A percentile compares a stretch with the other conserved stretches of the same genome.
Conservation (phyloP, 305 asterid species). For the Fraxinus dipetala region DNA sequence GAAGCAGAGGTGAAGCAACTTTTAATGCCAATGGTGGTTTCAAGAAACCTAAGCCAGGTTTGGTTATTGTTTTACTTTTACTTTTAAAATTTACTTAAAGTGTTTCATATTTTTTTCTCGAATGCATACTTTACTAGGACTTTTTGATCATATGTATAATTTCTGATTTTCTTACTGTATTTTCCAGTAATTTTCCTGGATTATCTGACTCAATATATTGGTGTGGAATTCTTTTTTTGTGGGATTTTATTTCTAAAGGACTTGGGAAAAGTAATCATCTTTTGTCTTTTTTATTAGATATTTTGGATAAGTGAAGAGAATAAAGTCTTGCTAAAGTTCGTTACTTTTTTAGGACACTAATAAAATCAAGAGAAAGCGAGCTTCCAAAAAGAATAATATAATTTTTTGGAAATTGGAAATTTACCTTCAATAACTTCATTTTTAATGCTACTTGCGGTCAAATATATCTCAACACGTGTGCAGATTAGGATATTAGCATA, state of each 20-base stretch:
- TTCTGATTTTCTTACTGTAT: background rate
- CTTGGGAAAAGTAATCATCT: background rate
- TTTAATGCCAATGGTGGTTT: conserved; percentile 57
- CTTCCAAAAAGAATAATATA: background rate
- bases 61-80: background rate
- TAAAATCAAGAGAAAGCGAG: background rate
- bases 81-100: background rate
- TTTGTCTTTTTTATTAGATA: background rate
- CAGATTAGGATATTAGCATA: background rate
- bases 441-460: background rate
- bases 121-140: background rate
- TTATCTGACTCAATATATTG: background rate
- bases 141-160: background rate
- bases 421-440: background rate
- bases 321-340: background rate
- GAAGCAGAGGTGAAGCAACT: conserved; percentile 53
- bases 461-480: background rate
- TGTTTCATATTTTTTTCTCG: background rate
- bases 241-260: background rate
- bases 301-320: background rate
- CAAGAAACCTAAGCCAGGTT: conserved; percentile 73
- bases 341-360: background rate
- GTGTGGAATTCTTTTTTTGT: background rate
- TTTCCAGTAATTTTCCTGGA: background rate
- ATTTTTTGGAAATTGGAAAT: background rate